Percentiles rank a stretch among this genome's conserved stretches.
These are phyloP conservation scores for Diplodia scrobiculata DNA, from an alignment of 2,329 filamentous ascomycete genomes.

Conservation along the genomic window DNA sequence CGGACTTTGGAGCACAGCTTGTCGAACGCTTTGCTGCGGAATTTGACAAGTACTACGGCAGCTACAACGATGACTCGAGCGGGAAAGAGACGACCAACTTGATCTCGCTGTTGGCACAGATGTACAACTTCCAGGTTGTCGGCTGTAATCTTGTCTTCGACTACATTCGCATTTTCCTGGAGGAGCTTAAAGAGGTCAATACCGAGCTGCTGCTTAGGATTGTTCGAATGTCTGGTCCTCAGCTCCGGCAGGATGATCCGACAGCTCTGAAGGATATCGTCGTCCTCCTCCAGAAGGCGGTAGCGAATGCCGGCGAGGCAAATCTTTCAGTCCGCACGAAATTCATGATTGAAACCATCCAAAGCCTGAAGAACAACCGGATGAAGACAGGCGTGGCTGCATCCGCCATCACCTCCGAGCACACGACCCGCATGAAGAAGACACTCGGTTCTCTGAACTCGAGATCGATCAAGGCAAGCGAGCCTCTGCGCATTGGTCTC, in stretches of 20 bases:
- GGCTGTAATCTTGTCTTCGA: constrained; percentile 85
- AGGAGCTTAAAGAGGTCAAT: constrained; percentile 76
- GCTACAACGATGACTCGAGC: constrained; percentile 42
- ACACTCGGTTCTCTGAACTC: constrained; percentile 75
- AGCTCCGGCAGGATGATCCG: constrained; percentile 85
- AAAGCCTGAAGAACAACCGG: constrained; percentile 90
- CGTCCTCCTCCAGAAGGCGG: constrained; percentile 70
- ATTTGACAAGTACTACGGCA: constrained; percentile 67
- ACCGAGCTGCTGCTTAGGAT: constrained; percentile 85
- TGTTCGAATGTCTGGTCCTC: constrained; percentile 75
- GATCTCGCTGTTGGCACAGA: constrained; percentile 76
- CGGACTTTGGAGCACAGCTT: constrained; percentile 85
- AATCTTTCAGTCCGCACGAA: constrained; percentile 84
- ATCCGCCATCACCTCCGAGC: constrained; percentile 73
- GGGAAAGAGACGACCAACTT: constrained; percentile 73
- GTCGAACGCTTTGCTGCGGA: constrained; percentile 75
- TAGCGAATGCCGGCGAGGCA: constrained; percentile 66
- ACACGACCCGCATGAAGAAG: constrained; percentile 87
- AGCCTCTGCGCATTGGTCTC: constrained; percentile 79
- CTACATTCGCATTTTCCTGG: constrained; percentile 77
- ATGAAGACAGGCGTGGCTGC: constrained; percentile 73
- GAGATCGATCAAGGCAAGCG: constrained; percentile 68
- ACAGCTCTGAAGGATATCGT: constrained; percentile 87
- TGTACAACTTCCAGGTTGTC: constrained; percentile 91
- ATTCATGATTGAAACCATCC: constrained; percentile 97